phyloP scores from a whole-genome alignment of 768 basidiomycete species.

The Hygrophoropsis aurantiaca region DNA sequence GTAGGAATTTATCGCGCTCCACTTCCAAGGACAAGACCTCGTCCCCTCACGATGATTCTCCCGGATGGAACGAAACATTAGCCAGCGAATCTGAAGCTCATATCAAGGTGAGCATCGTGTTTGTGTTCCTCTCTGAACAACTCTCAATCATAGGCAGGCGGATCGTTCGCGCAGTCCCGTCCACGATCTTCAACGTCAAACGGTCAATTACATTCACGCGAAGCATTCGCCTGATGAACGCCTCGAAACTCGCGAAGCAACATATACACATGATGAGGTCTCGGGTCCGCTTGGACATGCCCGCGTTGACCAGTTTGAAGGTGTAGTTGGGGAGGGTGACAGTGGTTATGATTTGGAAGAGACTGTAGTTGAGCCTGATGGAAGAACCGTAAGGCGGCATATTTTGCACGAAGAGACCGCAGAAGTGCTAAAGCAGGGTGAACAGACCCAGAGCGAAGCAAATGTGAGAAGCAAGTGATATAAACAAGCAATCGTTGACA shows the following conservation, averaged over 20 bases:
- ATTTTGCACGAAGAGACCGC: constrained; percentile 9
- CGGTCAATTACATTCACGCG: constrained; percentile 14
- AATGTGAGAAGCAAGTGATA: too few species aligned
- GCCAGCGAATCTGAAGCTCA: constrained; percentile 65
- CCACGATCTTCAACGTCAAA: constrained; percentile 21
- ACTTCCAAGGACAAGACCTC: constrained; percentile 45
- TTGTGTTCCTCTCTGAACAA: background rate
- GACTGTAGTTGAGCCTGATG: constrained; percentile 19
- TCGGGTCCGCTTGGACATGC: constrained; percentile 25
- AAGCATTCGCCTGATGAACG: constrained; percentile 15
- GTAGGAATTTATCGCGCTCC: constrained; percentile 39
- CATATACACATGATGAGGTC: constrained; percentile 26
- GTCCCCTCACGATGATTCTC: constrained; percentile 51
- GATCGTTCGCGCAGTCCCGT: constrained; percentile 17
- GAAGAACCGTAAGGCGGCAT: constrained; percentile 20
- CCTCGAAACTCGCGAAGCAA: constrained; percentile 20
- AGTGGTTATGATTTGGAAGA: constrained; percentile 21
- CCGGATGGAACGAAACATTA: constrained; percentile 72
- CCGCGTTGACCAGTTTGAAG: constrained; percentile 30
- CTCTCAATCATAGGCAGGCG: constrained; percentile 11
- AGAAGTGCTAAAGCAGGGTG: background rate
- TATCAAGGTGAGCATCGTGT: constrained; percentile 47
- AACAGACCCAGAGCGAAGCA: constrained; percentile 11
- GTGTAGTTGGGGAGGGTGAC: constrained; percentile 26
- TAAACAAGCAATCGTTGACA: too few species aligned